These are phyloP conservation scores for Rhodosporidiobolus odoratus DNA, from an alignment of 768 basidiomycete species.

Conservation along the genomic window DNA sequence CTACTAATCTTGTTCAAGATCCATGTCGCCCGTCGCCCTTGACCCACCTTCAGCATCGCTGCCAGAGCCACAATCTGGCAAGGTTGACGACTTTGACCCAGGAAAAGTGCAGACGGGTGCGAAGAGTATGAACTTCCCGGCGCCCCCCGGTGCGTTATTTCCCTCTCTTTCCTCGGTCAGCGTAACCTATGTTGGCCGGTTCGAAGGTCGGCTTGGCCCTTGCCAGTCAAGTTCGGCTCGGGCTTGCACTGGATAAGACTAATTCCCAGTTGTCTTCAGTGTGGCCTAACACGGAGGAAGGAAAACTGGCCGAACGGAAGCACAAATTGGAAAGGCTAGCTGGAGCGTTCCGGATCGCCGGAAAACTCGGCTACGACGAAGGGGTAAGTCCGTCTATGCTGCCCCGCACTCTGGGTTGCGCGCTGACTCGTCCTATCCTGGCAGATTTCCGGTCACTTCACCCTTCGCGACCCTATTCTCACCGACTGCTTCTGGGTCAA, in stretches of 20 bases:
- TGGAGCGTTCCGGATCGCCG: slow-evolving; percentile 26
- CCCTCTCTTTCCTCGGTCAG: too few species aligned
- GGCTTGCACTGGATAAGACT: too few species aligned
- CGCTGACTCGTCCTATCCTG: background rate
- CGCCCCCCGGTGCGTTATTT: too few species aligned
- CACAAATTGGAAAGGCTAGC: slow-evolving; percentile 18
- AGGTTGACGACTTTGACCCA: background rate
- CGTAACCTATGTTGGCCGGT: too few species aligned
- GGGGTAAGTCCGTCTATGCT: slow-evolving; percentile 6
- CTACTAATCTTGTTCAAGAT: too few species aligned
- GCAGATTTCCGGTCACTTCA: slow-evolving; percentile 20
- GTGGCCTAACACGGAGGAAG: background rate
- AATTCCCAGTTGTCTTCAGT: too few species aligned
- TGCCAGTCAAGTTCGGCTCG: too few species aligned
- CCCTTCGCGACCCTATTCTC: background rate
- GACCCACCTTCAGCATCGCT: background rate
- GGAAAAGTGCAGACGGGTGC: background rate
- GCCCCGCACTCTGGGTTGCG: background rate
- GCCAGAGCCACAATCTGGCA: background rate
- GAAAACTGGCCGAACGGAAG: slow-evolving; percentile 4
- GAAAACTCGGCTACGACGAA: slow-evolving; percentile 22
- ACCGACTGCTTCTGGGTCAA: slow-evolving; percentile 29
- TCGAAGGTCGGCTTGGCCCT: too few species aligned
- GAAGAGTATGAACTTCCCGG: background rate
- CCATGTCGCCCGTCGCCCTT: background rate